These are phyloP conservation scores for Creolimax fragrantissima DNA, from an alignment of 78 protist genomes.

Conservation along the genomic window DNA sequence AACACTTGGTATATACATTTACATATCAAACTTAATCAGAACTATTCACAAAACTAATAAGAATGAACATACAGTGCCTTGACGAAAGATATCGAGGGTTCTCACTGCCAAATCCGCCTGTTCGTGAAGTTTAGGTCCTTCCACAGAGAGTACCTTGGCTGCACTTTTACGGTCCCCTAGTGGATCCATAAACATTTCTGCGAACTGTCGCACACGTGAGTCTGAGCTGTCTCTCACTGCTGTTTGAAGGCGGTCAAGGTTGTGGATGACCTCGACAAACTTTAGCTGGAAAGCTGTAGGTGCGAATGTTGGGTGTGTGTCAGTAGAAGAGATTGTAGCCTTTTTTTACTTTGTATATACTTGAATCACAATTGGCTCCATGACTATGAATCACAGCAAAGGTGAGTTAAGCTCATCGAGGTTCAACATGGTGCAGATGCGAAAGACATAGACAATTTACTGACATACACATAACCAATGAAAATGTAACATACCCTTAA, in stretches of 20 bases:
- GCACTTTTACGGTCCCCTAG: neutral
- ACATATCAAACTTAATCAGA: too few relatives aligned
- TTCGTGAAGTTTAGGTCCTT: neutral
- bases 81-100: neutral
- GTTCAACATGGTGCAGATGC: too few relatives aligned
- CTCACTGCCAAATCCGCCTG: constrained; percentile 5
- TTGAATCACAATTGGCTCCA: too few relatives aligned
- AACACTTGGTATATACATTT: too few relatives aligned
- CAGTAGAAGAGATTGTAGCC: neutral
- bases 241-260: neutral
- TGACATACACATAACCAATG: too few relatives aligned
- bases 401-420: too few relatives aligned
- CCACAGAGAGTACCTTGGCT: neutral
- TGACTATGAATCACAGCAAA: too few relatives aligned
- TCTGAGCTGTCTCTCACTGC: neutral
- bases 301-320: neutral
- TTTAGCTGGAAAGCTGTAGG: neutral
- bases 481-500: neutral
- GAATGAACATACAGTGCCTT: neutral
- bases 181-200: neutral
- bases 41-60: too few relatives aligned
- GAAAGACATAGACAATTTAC: too few relatives aligned
- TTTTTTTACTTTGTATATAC: too few relatives aligned
- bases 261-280: neutral
- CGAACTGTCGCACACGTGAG: neutral